Evolutionary conservation across 2,329 filamentous ascomycete genomes (phyloP), one percentile per base, ranked within the genome.

Genomic region (Fusarium beomiforme): DNA sequence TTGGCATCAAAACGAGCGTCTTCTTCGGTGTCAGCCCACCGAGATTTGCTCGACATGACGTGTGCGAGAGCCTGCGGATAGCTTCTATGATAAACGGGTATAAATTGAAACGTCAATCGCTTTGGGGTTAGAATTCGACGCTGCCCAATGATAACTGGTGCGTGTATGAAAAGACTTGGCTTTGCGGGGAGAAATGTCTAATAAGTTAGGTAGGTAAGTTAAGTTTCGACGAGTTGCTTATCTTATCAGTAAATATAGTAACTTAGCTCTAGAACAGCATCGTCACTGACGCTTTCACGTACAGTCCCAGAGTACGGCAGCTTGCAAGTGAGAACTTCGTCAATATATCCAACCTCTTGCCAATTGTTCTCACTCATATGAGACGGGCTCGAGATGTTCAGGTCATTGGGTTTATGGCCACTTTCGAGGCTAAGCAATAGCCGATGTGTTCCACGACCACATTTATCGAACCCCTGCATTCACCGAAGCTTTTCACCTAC

Each of bases 1-100:
- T 90, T 89, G 23, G 90, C 90, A 65, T 93, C 91, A 43, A 91
- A 86, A 44, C 89, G 92, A 24, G 90, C 89, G 79, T 98, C 94
- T 74, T 94, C 93, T 75, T 93, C 93, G 47, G 92, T 90, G 77
- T 94, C 89, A 71, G 93, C 93, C 96, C 96, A 99, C 81, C 95
- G 90, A 54, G 95, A 98, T 79, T 89, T 90, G 58, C 84, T 84
- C 50, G 90, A 86, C 90, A 92, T 92, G 49, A 60, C 73, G 64
- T 51, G 47, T 23, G 23, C 39, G 49, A 34, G 36, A 33, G 33
- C 24, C 47, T 16, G 47, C 21, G 21, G 17, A 33, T 37, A 16
- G 21, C 47, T 51, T 51, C 33, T 51, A 17, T 26, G 16, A 39
- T 34, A n/a, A 8, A n/a, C 24, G 24, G 11, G n/a, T 13, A n/a